Evolutionary conservation across 225 moss, liverwort and hornwort genomes (phyloP).

Genomic region (Pleurozium schreberi): DNA sequence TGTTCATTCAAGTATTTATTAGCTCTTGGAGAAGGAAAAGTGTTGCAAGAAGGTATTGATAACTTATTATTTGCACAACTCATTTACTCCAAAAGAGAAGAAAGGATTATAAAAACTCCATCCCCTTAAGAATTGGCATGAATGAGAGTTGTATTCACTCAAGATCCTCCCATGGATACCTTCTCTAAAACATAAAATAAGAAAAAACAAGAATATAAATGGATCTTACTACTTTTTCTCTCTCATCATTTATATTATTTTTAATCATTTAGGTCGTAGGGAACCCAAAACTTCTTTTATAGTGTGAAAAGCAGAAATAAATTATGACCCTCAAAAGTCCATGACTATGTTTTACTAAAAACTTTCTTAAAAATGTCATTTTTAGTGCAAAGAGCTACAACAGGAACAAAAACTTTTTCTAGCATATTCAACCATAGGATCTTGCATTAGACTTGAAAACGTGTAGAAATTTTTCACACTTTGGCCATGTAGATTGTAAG

Average conservation of each 20-base stretch:
- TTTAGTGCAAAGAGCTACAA: background rate
- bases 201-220: background rate
- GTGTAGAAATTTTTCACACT: background rate
- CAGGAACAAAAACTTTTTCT: background rate
- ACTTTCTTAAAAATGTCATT: background rate
- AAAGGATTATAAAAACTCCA: background rate
- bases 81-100: background rate
- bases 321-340: accelerated
- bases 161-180: background rate
- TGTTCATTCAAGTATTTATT: background rate
- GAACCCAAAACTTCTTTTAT: background rate
- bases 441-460: background rate
- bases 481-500: background rate
- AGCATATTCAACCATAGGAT: background rate
- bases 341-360: background rate
- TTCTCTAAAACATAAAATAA: background rate
- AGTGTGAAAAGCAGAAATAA: background rate
- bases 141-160: background rate
- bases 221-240: accelerated
- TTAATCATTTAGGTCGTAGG: background rate
- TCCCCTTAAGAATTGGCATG: accelerated
- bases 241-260: background rate
- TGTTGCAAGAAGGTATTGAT: accelerated
- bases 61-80: background rate
- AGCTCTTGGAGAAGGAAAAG: background rate